Base-by-base conservation (phyloP, 2,329 filamentous ascomycete species). In the Hypoxylon sp. region DNA sequence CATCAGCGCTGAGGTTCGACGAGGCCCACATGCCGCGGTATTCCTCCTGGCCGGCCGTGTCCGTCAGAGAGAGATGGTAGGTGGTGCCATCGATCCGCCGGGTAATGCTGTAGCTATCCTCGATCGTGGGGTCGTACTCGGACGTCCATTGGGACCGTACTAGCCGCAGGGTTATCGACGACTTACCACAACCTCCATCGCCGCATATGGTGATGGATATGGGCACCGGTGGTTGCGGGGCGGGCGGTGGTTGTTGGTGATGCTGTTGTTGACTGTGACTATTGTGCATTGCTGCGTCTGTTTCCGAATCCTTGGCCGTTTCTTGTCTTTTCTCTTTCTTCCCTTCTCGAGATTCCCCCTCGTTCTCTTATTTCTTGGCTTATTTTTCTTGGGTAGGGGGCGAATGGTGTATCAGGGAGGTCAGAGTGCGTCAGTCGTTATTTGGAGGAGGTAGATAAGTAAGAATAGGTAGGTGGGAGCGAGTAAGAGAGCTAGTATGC, bases 11-110 rank as follows among this genome's bases (percentile, higher is more conserved):
- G 15, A 94, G 86, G 76, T 94, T 94, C 22, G 89, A 89, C 32
- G 88, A 85, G 1, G 91, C 91, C 92, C 92, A 95, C 82, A 95
- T 91, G 71, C 91, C 89, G 69, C 92, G 89, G 80, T 95, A 95
- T 79, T 95, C 92, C 79, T 95, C 92, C 77, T 95, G 92, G n/a
- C 92, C 92, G 24, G 92, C 92, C 1, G 92, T 94, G 81, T 95
- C 92, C 62, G 91, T 94, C 51, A 95, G 85, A 50, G 85, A 84
- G 34, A 95, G 87, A 77, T 92, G 90, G 83, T 94, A 94, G 52
- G 87, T 88, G 55, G 94, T 84, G 73, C 92, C 92, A 72, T 94
- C 91, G 76, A 95, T 88, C 71, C 85, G 86, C 69, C 92, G 90
- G 51, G 91, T 94, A 65, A 95, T 89, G 72, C 87, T 90, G 82